phyloP scores from a whole-genome alignment of 257 asterid species.

The Plectranthus barbatus region DNA sequence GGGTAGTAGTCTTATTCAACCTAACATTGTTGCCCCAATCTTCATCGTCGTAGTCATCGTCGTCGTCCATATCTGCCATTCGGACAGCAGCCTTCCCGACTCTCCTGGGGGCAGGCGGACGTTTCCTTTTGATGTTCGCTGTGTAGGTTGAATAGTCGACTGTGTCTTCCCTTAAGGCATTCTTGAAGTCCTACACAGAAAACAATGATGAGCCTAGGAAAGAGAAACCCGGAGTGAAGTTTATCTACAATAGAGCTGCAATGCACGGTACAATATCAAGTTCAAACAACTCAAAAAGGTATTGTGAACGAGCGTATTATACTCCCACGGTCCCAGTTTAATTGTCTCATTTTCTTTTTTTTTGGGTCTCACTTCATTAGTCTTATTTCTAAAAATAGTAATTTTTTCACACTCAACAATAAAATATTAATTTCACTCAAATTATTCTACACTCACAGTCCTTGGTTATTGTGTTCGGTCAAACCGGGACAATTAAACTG shows the following conservation, averaged over 20 bases:
- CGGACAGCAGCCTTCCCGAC: conserved; percentile 31
- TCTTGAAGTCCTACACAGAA: conserved; percentile 46
- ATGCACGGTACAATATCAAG: not conserved
- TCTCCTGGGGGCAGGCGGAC: conserved; percentile 45
- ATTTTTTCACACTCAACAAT: too few species aligned
- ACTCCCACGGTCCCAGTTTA: too few species aligned
- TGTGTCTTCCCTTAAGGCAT: conserved; percentile 54
- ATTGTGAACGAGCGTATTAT: too few species aligned
- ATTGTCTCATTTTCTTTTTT: too few species aligned
- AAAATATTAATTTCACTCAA: too few species aligned
- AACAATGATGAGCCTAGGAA: not conserved
- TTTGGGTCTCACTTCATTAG: too few species aligned
- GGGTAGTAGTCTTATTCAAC: conserved; percentile 35
- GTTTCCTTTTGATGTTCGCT: conserved; percentile 52
- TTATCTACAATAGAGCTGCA: not conserved
- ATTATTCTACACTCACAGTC: too few species aligned
- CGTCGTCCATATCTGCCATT: conserved; percentile 22
- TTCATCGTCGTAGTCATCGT: conserved; percentile 28
- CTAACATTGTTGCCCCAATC: conserved; percentile 43
- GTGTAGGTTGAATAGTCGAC: conserved; percentile 57
- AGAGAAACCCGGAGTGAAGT: not conserved
- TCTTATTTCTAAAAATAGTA: too few species aligned
- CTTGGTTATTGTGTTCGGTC: too few species aligned
- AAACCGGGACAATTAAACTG: too few species aligned
- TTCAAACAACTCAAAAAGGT: not conserved